These are phyloP conservation scores for Aphanocladium album DNA, from an alignment of 2,329 filamentous ascomycete genomes.

Conservation along the genomic window DNA sequence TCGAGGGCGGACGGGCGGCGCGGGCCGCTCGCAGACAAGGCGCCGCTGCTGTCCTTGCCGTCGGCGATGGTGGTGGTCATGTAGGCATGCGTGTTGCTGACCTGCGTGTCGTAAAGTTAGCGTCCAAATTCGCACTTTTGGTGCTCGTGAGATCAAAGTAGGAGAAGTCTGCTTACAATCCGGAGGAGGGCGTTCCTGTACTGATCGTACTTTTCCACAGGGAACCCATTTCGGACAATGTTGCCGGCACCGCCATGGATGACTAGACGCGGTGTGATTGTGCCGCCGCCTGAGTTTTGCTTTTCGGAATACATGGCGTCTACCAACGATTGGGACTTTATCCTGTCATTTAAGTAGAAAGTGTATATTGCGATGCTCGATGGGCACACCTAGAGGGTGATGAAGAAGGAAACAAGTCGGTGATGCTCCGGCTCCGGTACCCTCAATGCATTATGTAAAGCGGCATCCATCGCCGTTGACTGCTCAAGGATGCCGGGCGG, in stretches of 20 bases:
- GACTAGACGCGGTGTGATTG: constrained; percentile 57
- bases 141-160: background rate
- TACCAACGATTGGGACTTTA: background rate
- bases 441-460: constrained; percentile 5
- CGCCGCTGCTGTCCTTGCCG: constrained; percentile 3
- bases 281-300: constrained; percentile 15
- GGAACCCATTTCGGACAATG: constrained; percentile 55
- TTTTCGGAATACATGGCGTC: constrained; percentile 37
- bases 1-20: constrained; percentile 58
- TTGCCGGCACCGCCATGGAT: constrained; percentile 68
- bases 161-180: constrained; percentile 50
- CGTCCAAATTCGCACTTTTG: too few species aligned
- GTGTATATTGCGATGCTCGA: background rate
- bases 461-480: background rate
- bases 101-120: constrained; percentile 24
- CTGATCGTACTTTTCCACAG: constrained; percentile 50
- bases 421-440: constrained; percentile 5
- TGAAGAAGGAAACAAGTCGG: background rate
- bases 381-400: background rate
- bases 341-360: background rate
- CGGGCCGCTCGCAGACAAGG: background rate
- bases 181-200: constrained; percentile 57
- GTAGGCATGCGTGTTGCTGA: constrained; percentile 41
- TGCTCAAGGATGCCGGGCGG: background rate
- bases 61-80: constrained; percentile 35